phyloP scores from a whole-genome alignment of 2,329 filamentous ascomycete species.

The Bisporella sp. region DNA sequence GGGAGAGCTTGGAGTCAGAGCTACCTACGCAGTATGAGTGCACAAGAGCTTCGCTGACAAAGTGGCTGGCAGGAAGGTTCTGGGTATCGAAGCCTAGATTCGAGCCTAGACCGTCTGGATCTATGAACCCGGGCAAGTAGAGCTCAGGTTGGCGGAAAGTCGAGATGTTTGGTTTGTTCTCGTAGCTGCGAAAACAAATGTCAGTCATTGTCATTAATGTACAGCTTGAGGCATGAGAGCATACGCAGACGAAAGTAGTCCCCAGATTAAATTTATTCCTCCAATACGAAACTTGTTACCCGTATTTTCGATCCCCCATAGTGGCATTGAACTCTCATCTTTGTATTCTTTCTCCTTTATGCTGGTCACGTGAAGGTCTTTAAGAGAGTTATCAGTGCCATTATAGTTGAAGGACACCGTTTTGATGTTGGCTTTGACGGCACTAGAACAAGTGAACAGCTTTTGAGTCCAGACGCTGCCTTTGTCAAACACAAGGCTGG shows the following conservation, averaged over 20 bases:
- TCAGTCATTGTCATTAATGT: too few species aligned
- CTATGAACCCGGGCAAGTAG: constrained; percentile 12
- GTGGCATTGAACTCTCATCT: constrained; percentile 16
- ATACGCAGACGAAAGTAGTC: constrained; percentile 27
- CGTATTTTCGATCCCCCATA: constrained; percentile 33
- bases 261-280: constrained; percentile 32
- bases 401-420: constrained; percentile 37
- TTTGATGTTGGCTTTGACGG: constrained; percentile 37
- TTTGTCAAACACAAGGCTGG: constrained; percentile 31
- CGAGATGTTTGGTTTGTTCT: constrained; percentile 27
- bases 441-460: constrained; percentile 37
- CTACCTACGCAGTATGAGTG: constrained; percentile 2
- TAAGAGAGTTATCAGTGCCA: constrained; percentile 29
- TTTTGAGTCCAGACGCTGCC: constrained; percentile 35
- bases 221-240: too few species aligned
- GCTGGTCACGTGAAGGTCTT: constrained; percentile 27
- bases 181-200: constrained; percentile 5
- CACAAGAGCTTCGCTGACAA: constrained; percentile 15
- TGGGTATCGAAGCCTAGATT: not conserved
- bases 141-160: constrained; percentile 19
- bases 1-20: not conserved
- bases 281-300: constrained; percentile 13
- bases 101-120: not conserved
- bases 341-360: constrained; percentile 29
- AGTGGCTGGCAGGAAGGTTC: constrained; percentile 30